phyloP scores from a whole-genome alignment of 2,329 filamentous ascomycete species.

The Beauveria pseudobassiana region DNA sequence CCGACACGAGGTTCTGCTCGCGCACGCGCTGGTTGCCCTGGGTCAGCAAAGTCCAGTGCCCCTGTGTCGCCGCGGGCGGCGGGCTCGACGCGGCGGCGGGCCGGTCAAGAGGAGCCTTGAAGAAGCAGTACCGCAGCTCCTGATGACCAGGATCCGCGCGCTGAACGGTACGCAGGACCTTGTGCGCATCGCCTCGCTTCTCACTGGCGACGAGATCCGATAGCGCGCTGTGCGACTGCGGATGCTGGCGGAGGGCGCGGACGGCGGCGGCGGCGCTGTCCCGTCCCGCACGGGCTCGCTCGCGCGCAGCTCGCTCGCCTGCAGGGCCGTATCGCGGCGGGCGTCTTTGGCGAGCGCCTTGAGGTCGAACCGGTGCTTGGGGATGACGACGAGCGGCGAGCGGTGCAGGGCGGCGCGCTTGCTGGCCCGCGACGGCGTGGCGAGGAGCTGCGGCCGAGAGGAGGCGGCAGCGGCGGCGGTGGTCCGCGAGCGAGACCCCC shows the following conservation, averaged over 20 bases:
- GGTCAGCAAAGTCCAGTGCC: conserved; percentile 40
- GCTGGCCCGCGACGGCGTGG: conserved; percentile 6
- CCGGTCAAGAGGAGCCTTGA: conserved; percentile 24
- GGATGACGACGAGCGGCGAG: conserved; percentile 43
- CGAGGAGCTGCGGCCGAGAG: background rate
- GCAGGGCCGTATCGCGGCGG: conserved; percentile 49
- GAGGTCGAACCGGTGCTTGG: conserved; percentile 57
- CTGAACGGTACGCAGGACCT: conserved; percentile 41
- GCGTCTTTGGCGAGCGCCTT: conserved; percentile 54
- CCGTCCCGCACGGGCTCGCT: conserved; percentile 23
- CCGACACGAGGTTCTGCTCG: conserved; percentile 53
- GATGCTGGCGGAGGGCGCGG: background rate
- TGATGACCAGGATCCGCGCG: conserved; percentile 35
- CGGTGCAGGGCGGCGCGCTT: conserved; percentile 35
- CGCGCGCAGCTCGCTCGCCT: conserved; percentile 44
- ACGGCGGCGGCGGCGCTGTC: conserved; percentile 6
- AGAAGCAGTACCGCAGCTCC: conserved; percentile 42
- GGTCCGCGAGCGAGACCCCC: conserved; percentile 17
- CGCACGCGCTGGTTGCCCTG: conserved; percentile 38
- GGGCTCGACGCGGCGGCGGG: conserved; percentile 19
- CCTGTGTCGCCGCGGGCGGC: conserved; percentile 26
- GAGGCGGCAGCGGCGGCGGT: conserved; percentile 11
- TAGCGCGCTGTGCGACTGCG: conserved; percentile 15
- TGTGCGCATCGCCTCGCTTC: conserved; percentile 32
- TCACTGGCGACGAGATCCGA: conserved; percentile 27